These are phyloP conservation scores for Uncinocarpus reesii DNA, from an alignment of 2,329 filamentous ascomycete genomes.

Conservation along the genomic window DNA sequence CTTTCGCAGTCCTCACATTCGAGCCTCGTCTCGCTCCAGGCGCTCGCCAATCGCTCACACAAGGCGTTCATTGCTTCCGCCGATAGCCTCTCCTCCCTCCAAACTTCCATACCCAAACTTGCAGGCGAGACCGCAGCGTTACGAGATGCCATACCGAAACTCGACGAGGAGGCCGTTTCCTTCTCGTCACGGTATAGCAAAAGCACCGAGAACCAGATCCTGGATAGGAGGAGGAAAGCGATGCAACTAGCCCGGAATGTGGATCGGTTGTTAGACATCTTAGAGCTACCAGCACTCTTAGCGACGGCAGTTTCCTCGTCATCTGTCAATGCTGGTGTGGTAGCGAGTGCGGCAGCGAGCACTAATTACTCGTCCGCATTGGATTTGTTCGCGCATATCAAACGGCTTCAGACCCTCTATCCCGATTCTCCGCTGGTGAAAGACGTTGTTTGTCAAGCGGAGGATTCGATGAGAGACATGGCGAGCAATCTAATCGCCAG, in stretches of 20 bases:
- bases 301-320: conserved; percentile 55
- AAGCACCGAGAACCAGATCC: conserved; percentile 55
- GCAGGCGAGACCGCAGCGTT: conserved; percentile 57
- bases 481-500: conserved; percentile 70
- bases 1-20: conserved; percentile 75
- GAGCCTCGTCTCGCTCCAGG: conserved; percentile 70
- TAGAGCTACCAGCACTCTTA: conserved; percentile 78
- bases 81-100: conserved; percentile 62
- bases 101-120: conserved; percentile 60
- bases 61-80: conserved; percentile 73
- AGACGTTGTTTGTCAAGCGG: conserved; percentile 65
- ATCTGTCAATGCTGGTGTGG: conserved; percentile 31
- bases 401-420: conserved; percentile 71
- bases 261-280: conserved; percentile 77
- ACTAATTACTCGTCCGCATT: conserved; percentile 80
- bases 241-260: conserved; percentile 76
- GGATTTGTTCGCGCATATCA: conserved; percentile 88
- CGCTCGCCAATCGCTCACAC: conserved; percentile 80
- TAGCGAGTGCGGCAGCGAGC: conserved; percentile 37
- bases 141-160: conserved; percentile 59
- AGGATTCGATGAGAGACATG: conserved; percentile 80
- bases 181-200: conserved; percentile 81
- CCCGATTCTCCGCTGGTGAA: conserved; percentile 64
- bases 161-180: conserved; percentile 65
- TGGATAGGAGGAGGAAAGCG: conserved; percentile 66